These are phyloP conservation scores for Bipolaris zeicola DNA, from an alignment of 2,329 filamentous ascomycete species.

Conservation along the genomic window DNA sequence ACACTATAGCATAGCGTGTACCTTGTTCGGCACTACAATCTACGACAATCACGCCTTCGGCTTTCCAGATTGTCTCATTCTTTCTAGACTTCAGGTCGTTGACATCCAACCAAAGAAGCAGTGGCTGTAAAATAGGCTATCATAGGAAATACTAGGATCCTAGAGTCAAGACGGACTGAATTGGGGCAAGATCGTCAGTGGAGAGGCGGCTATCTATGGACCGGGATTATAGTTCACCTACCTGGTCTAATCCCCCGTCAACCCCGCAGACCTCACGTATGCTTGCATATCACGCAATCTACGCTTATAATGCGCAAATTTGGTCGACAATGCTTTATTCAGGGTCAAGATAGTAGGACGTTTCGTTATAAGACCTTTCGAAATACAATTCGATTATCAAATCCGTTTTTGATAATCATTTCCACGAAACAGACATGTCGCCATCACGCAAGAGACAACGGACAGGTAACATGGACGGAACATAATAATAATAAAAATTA, in stretches of 20 bases:
- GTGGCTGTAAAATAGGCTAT: not conserved
- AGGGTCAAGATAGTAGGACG: too few species aligned
- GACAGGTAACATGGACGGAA: not conserved
- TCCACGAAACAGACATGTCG: not conserved
- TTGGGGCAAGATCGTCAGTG: not conserved
- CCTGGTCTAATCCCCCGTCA: not conserved
- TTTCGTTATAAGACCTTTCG: not conserved
- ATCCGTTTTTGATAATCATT: not conserved
- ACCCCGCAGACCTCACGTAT: not conserved
- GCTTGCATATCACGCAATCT: conserved; percentile 7
- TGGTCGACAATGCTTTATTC: not conserved
- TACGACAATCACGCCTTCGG: not conserved
- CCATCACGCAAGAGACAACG: conserved; percentile 6
- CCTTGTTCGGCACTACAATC: not conserved
- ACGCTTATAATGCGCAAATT: conserved; percentile 6
- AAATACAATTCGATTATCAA: not conserved
- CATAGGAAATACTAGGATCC: not conserved
- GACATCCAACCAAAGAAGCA: not conserved
- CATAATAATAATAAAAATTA: not conserved
- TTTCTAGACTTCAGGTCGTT: not conserved
- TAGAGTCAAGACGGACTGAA: not conserved
- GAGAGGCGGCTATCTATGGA: not conserved
- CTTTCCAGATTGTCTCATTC: not conserved
- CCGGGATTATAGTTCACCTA: not conserved
- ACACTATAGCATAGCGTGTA: not conserved